These are phyloP conservation scores for Phytophthora cryptogea DNA, from an alignment of 352 stramenopile species.

Conservation along the genomic window DNA sequence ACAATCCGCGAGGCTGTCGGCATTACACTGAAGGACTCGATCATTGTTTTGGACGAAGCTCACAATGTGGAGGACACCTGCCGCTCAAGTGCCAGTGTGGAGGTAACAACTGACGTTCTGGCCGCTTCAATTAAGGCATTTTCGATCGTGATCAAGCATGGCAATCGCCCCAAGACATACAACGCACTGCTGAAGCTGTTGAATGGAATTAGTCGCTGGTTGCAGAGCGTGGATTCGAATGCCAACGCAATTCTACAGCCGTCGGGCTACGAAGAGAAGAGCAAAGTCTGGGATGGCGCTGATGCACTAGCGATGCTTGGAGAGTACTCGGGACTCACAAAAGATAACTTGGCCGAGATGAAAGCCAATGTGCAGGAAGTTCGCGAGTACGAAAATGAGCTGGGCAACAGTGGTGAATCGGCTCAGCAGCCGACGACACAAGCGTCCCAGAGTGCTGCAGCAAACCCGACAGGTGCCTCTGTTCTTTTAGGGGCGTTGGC, in stretches of 20 bases:
- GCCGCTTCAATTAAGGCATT: constrained; percentile 65
- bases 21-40: constrained; percentile 75
- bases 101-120: constrained; percentile 63
- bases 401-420: constrained; percentile 38
- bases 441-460: constrained; percentile 28
- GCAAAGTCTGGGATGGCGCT: constrained; percentile 63
- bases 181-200: constrained; percentile 62
- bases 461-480: constrained; percentile 30
- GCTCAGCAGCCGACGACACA: constrained; percentile 26
- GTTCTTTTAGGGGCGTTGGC: constrained; percentile 56
- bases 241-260: constrained; percentile 49
- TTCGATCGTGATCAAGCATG: constrained; percentile 66
- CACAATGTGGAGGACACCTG: constrained; percentile 91
- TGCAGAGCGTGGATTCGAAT: constrained; percentile 51
- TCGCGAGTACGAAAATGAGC: constrained; percentile 57
- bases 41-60: constrained; percentile 86
- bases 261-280: constrained; percentile 75
- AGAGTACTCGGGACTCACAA: constrained; percentile 60
- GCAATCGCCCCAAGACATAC: constrained; percentile 57
- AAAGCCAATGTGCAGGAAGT: constrained; percentile 53
- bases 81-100: constrained; percentile 73
- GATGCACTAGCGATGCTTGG: constrained; percentile 76
- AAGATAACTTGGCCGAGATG: constrained; percentile 48
- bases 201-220: constrained; percentile 66
- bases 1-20: constrained; percentile 68